Percentiles rank a stretch among this genome's conserved stretches.
These are phyloP conservation scores for Boletus patriciae DNA, from an alignment of 768 basidiomycete species.

Conservation along the genomic window DNA sequence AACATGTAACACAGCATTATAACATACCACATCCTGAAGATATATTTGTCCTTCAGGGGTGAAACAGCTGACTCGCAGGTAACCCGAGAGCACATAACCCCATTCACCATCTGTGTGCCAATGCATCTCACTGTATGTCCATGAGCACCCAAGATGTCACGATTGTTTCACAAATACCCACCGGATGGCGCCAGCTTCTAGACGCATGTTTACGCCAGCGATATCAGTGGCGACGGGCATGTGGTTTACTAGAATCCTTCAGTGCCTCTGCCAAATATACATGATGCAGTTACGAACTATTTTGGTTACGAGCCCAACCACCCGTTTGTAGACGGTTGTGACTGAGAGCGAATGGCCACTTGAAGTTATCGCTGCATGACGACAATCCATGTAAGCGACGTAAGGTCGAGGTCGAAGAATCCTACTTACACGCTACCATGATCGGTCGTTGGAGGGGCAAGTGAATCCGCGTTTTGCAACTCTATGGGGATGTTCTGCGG, in stretches of 20 bases:
- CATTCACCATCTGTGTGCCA: slow-evolving; percentile 49
- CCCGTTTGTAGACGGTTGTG: slow-evolving; percentile 59
- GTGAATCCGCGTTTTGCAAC: slow-evolving; percentile 52
- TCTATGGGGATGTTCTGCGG: slow-evolving; percentile 59
- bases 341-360: slow-evolving; percentile 65
- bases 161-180: slow-evolving; percentile 8
- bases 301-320: slow-evolving; percentile 69
- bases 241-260: slow-evolving; percentile 30
- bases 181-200: slow-evolving; percentile 44
- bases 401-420: not conserved
- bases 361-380: slow-evolving; percentile 43
- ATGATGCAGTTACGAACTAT: slow-evolving; percentile 36
- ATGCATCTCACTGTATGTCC: slow-evolving; percentile 39
- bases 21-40: slow-evolving; percentile 52
- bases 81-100: slow-evolving; percentile 54
- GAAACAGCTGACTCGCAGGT: slow-evolving; percentile 48
- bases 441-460: slow-evolving; percentile 67
- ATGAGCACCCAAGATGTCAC: slow-evolving; percentile 1
- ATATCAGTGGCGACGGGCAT: slow-evolving; percentile 43
- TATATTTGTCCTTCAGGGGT: slow-evolving; percentile 54
- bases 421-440: slow-evolving; percentile 45
- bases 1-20: slow-evolving; percentile 6
- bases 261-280: not conserved
- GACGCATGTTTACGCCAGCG: slow-evolving; percentile 44
- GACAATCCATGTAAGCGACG: not conserved